A percentile compares a stretch with the other conserved stretches of the same genome.
Evolutionary conservation across 495 filamentous ascomycete genomes (phyloP).

Genomic region (Penicillium pulvis): DNA sequence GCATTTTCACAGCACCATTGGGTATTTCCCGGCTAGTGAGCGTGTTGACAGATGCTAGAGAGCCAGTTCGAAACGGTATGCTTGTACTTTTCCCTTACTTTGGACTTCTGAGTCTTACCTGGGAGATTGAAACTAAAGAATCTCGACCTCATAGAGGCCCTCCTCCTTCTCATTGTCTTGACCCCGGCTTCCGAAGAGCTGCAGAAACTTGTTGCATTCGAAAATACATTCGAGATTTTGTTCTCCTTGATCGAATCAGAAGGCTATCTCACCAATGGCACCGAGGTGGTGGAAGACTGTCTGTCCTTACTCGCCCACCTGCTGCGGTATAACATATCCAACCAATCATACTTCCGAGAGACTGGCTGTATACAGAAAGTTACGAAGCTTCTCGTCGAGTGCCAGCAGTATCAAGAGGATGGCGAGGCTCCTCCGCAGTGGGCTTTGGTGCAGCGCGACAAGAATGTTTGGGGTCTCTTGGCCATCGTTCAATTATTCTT

Average conservation of each 20-base stretch:
- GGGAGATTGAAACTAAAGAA: slow-evolving; percentile 18
- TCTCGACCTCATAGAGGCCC: slow-evolving; percentile 51
- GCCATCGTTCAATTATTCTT: slow-evolving; percentile 86
- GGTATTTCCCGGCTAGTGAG: slow-evolving; percentile 86
- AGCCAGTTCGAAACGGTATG: slow-evolving; percentile 87
- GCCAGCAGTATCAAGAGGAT: slow-evolving; percentile 56
- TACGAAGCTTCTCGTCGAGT: slow-evolving; percentile 66
- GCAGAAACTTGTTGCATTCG: slow-evolving; percentile 92
- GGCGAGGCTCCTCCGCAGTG: slow-evolving; percentile 69
- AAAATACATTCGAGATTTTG: slow-evolving; percentile 86
- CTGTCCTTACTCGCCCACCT: slow-evolving; percentile 91
- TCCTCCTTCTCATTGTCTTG: slow-evolving; percentile 68
- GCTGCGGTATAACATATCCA: slow-evolving; percentile 83
- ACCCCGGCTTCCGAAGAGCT: slow-evolving; percentile 75
- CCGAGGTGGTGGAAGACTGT: slow-evolving; percentile 91
- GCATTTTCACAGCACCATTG: slow-evolving; percentile 81
- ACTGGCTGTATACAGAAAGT: slow-evolving; percentile 80
- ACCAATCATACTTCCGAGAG: slow-evolving; percentile 93
- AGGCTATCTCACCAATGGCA: slow-evolving; percentile 80
- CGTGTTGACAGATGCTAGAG: slow-evolving; percentile 79
- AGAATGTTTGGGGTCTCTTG: slow-evolving; percentile 88
- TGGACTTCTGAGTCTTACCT: neutral
- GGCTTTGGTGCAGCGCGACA: slow-evolving; percentile 76
- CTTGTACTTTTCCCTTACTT: neutral
- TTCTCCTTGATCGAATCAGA: slow-evolving; percentile 81